Base-by-base conservation (phyloP, 116 monocot species). In the Zostera marina region DNA sequence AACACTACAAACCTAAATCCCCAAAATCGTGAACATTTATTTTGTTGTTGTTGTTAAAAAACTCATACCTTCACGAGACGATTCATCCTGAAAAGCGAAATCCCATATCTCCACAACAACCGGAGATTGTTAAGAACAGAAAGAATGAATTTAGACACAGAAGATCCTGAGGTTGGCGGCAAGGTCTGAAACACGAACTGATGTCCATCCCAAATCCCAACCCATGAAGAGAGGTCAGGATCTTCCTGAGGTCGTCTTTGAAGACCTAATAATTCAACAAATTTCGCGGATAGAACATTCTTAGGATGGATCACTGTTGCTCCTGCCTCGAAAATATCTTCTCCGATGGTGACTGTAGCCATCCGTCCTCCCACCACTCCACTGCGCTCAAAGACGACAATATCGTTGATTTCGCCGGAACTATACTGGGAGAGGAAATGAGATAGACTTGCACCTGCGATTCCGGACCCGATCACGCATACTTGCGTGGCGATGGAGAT, bases 191-290 rank as follows among this genome's bases (percentile, higher is more conserved):
- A 99, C 20, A 81, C 74, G 69, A 99, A 99, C 23, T 67, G 46
- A 4, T 60, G 57, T 40, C 99, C 99, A 66, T 91, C 80, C 99
- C 99, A 99, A 15, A 99, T 74, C 47, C 99, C 91, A 24, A 99
- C 56, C 79, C 80, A 83, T 1, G 73, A 76, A 42, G 63, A 63
- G 17, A 51, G 53, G 15, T 63, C 26, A 25, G 59, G 42, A 5
- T 52, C 57, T n/a, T 21, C 1, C 26, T 54, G 45, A 15, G 65
- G n/a, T 4, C 46, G 25, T 48, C 19, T 62, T 11, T 23, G 56
- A 58, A 99, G 79, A 53, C 74, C 63, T 41, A 99, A 84, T 52
- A 81, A 52, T 46, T 67, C 48, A 42, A 83, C 78, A 75, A 90
- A 91, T 62, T 62, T 52, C 44, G 70, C 55, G 44, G 79, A 78